Base-by-base conservation (phyloP, 441 rosid genomes). In the Mallotus japonicus region DNA sequence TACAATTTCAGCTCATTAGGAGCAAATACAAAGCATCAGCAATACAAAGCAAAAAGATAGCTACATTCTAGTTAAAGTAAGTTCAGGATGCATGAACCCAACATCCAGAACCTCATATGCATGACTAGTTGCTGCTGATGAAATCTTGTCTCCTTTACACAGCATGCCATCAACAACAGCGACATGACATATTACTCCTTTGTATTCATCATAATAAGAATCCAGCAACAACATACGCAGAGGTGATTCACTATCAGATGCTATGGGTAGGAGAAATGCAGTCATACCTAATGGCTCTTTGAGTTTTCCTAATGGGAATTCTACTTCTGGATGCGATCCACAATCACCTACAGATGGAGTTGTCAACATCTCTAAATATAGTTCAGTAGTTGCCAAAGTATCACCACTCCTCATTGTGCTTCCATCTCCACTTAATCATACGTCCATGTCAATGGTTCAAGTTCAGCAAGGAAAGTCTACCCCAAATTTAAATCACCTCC, bases 81-180 rank as follows among this genome's bases (percentile, higher is more conserved):
- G 95, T 71, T 95, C 98, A 75, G 98, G 99, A 81, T 92, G 93
- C 97, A 95, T 92, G 82, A 95, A 78, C 61, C 99, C 99, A 17
- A 92, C 87, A 82, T 92, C 99, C 73, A 87, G 73, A 65, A 91
- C 81, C 76, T 95, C 97, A 85, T 95, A 95, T 69, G 89, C 56
- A 64, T 90, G 96, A 56, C 96, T 89, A 37, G 95, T 83, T 54
- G 92, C 98, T 62, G 91, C 92, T 47, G 93, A 91, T 9, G 97
- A 87, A 80, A 95, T 86, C 80, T 95, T 92, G 81, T 92, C 98
- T 17, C 98, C 98, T 84, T 91, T 95, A 57, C 76, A 77, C 71
- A 95, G 77, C 59, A 80, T 79, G 53, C 99, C 99, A 83, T 95
- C 97, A 75, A 91, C 97, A 75, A 90, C 84, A 28, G 99, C 97